Percentiles rank a stretch among this genome's conserved stretches.
Evolutionary conservation across 1,284 basidiomycete genomes (phyloP).

Genomic region (Puccinia brachypodii): DNA sequence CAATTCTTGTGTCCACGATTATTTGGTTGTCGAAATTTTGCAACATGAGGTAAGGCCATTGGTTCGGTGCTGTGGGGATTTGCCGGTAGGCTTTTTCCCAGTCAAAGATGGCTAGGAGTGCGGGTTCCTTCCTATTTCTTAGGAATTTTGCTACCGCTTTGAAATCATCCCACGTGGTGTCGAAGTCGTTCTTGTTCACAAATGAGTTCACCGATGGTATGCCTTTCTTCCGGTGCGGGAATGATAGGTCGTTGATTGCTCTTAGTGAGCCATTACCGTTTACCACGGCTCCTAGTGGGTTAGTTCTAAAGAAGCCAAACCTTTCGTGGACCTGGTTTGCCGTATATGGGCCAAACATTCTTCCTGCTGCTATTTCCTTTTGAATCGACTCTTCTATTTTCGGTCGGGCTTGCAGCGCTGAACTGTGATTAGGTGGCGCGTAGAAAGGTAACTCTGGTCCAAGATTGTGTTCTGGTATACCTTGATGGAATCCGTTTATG

Average conservation of each 20-base stretch:
- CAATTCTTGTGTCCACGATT: neutral
- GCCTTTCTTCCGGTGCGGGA: neutral
- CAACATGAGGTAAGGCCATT: neutral
- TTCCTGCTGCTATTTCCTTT: neutral
- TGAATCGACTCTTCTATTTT: neutral
- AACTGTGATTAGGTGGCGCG: neutral
- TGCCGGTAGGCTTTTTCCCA: neutral
- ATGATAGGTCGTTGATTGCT: neutral
- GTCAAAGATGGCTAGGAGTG: neutral
- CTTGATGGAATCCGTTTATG: neutral
- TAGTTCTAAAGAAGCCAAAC: neutral
- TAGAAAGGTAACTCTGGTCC: neutral
- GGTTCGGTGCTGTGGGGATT: neutral
- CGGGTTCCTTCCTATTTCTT: neutral
- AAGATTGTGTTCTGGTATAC: neutral
- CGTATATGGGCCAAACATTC: neutral
- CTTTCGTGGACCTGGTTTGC: neutral
- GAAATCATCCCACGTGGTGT: neutral
- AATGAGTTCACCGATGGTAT: neutral
- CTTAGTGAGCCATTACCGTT: neutral
- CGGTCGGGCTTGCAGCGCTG: neutral
- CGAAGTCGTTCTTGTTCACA: neutral
- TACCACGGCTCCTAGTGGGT: neutral
- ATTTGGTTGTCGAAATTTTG: neutral
- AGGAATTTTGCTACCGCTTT: neutral